A percentile compares a stretch with the other conserved stretches of the same genome.
These are phyloP conservation scores for Trypanosoma lewisi DNA, from an alignment of 208 protist species.

Conservation along the genomic window DNA sequence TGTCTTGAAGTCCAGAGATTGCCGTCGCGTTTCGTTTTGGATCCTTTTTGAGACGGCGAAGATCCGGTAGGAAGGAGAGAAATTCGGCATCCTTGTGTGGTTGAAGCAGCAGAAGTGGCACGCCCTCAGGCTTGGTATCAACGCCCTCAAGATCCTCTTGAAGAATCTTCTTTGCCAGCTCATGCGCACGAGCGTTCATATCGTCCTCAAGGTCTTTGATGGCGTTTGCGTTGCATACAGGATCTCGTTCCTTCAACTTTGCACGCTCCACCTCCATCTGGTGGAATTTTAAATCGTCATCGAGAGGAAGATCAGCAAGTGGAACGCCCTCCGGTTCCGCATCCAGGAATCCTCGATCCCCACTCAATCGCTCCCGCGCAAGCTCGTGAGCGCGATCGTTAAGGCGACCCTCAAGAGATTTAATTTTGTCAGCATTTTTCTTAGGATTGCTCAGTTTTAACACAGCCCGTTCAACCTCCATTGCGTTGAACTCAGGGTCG, in stretches of 20 bases:
- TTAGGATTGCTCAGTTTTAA: too few relatives aligned
- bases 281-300: conserved; percentile 33
- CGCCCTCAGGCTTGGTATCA: conserved; percentile 75
- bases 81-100: conserved; percentile 65
- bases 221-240: conserved; percentile 23
- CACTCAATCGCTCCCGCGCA: conserved; percentile 43
- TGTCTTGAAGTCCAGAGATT: conserved; percentile 60
- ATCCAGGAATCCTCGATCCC: conserved; percentile 61
- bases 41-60: conserved; percentile 44
- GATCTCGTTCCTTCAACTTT: too few relatives aligned
- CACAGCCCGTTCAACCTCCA: too few relatives aligned
- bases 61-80: conserved; percentile 58
- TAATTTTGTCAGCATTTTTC: too few relatives aligned
- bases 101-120: conserved; percentile 73
- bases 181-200: conserved; percentile 48
- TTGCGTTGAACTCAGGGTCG: too few relatives aligned
- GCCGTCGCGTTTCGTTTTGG: conserved; percentile 46
- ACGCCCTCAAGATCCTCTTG: conserved; percentile 76
- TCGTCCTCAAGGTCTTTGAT: conserved; percentile 36
- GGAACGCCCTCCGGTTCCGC: conserved; percentile 46
- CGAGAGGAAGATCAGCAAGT: conserved; percentile 37
- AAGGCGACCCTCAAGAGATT: too few relatives aligned
- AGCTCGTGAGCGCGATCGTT: too few relatives aligned
- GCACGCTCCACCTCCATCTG: conserved; percentile 34
- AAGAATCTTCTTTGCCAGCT: conserved; percentile 56